phyloP scores from a whole-genome alignment of 345 rosid genomes.

The Tarenaya hassleriana region DNA sequence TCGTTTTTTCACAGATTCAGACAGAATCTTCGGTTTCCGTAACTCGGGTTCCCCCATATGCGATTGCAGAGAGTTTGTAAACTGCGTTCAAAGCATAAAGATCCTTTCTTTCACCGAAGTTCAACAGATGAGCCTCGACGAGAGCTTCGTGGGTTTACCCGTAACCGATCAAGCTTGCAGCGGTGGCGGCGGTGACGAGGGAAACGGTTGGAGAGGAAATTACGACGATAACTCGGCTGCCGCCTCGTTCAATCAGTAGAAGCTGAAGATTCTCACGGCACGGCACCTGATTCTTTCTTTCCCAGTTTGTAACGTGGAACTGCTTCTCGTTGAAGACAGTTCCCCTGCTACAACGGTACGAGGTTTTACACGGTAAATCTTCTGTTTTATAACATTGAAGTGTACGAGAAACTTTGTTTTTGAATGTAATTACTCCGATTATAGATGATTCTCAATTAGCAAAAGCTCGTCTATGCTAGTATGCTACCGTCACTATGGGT shows the following conservation, averaged over 20 bases:
- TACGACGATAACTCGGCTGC: slow-evolving; percentile 71
- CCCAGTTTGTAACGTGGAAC: slow-evolving; percentile 19
- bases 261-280: slow-evolving; percentile 5
- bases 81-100: slow-evolving; percentile 75
- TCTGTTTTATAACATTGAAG: too few species aligned
- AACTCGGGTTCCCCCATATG: too few species aligned
- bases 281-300: slow-evolving; percentile 19
- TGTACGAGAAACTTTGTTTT: too few species aligned
- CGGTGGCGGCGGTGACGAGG: slow-evolving; percentile 73
- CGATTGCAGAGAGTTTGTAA: slow-evolving; percentile 70
- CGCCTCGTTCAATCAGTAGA: slow-evolving; percentile 65
- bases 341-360: too few species aligned
- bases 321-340: slow-evolving; percentile 8
- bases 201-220: slow-evolving; percentile 77
- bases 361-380: too few species aligned
- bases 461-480: too few species aligned
- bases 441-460: too few species aligned
- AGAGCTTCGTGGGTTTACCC: slow-evolving; percentile 58
- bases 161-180: slow-evolving; percentile 70
- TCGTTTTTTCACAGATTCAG: too few species aligned
- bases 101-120: slow-evolving; percentile 77
- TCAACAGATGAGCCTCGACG: slow-evolving; percentile 86
- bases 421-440: too few species aligned
- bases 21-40: too few species aligned
- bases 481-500: too few species aligned